A percentile compares a stretch with the other conserved stretches of the same genome.
Evolutionary conservation across 768 basidiomycete genomes (phyloP).

Genomic region (Chalciporus chontae): DNA sequence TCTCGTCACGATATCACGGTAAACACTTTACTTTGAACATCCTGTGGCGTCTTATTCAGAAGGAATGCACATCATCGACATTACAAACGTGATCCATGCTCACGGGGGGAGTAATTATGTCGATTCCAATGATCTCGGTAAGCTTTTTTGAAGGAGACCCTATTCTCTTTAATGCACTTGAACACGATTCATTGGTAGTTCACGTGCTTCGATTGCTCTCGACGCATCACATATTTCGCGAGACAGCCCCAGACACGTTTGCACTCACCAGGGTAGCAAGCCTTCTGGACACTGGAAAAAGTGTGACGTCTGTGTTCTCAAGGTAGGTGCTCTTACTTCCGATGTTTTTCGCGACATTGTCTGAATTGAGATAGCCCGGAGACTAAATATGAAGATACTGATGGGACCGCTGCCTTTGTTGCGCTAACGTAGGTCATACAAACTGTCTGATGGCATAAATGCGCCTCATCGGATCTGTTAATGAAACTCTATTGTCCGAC

Average conservation of each 20-base stretch:
- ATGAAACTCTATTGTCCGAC: not conserved
- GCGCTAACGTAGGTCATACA: conserved; percentile 53
- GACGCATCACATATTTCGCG: conserved; percentile 72
- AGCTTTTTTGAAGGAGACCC: not conserved
- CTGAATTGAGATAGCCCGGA: conserved; percentile 41
- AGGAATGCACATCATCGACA: conserved; percentile 22
- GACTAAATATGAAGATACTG: conserved; percentile 61
- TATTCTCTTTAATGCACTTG: not conserved
- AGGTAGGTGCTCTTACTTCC: conserved; percentile 34
- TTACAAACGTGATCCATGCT: conserved; percentile 19
- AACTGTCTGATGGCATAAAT: not conserved
- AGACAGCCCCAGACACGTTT: conserved; percentile 69
- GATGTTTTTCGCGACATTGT: not conserved
- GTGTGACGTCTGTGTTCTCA: conserved; percentile 43
- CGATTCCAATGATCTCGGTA: conserved; percentile 19
- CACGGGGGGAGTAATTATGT: conserved; percentile 17
- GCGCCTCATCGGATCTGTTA: not conserved
- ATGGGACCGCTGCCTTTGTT: conserved; percentile 68
- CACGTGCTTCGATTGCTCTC: conserved; percentile 75
- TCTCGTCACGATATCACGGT: not conserved
- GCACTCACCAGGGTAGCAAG: conserved; percentile 68
- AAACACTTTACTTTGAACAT: not conserved
- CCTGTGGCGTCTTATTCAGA: not conserved
- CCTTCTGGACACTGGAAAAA: conserved; percentile 65
- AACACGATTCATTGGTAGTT: conserved; percentile 34